Evolutionary conservation across 2,329 filamentous ascomycete species (phyloP).

Genomic region (Xylaria sp.): DNA sequence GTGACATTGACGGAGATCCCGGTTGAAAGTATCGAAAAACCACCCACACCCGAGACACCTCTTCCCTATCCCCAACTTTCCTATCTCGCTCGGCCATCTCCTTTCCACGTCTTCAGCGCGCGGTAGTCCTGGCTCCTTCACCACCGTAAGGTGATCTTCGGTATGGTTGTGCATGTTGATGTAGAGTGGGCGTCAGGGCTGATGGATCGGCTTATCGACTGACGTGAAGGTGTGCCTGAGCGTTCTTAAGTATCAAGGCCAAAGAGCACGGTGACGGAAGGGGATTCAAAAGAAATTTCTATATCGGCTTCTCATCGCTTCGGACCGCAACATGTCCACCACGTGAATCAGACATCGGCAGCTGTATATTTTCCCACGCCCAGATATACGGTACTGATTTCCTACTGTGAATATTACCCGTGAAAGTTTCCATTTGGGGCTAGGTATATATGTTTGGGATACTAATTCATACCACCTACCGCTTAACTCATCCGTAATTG

Average conservation of each 20-base stretch:
- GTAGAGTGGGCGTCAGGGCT: background rate
- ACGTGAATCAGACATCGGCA: too few relatives aligned
- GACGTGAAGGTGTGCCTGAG: background rate
- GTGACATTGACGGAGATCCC: background rate
- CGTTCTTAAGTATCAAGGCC: background rate
- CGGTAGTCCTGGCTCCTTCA: background rate
- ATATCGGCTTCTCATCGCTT: background rate
- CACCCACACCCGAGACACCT: conserved; percentile 11
- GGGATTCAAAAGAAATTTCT: background rate
- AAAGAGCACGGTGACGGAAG: background rate
- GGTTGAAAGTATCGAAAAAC: conserved; percentile 25
- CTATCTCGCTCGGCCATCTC: background rate
- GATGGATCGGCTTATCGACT: background rate
- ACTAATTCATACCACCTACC: too few relatives aligned
- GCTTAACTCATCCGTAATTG: too few relatives aligned
- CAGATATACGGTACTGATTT: too few relatives aligned
- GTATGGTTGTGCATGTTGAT: background rate
- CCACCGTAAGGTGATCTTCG: background rate
- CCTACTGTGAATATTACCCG: too few relatives aligned
- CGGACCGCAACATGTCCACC: too few relatives aligned
- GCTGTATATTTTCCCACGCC: too few relatives aligned
- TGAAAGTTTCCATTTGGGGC: too few relatives aligned
- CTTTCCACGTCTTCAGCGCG: background rate
- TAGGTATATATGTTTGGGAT: too few relatives aligned
- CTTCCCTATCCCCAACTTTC: conserved; percentile 14